These are phyloP conservation scores for Boletus subcaerulescens DNA, from an alignment of 768 basidiomycete genomes.

Conservation along the genomic window DNA sequence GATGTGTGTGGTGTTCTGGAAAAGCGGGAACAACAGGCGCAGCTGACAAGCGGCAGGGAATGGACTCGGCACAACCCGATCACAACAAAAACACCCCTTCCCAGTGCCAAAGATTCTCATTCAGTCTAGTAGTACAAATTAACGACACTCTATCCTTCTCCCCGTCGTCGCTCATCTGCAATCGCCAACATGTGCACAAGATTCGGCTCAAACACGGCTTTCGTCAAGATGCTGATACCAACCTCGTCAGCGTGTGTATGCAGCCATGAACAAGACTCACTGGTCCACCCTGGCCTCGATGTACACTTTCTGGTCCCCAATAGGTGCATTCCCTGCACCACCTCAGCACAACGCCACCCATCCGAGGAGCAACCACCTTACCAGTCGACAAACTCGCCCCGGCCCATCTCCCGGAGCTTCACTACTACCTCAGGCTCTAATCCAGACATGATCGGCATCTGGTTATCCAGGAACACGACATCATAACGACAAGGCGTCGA, in stretches of 20 bases:
- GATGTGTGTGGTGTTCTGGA: slow-evolving; percentile 21
- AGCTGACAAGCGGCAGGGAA: slow-evolving; percentile 32
- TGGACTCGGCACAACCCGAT: slow-evolving; percentile 33
- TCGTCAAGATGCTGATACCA: slow-evolving; percentile 63
- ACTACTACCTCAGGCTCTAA: slow-evolving; percentile 61
- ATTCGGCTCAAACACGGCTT: slow-evolving; percentile 68
- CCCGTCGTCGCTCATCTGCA: slow-evolving; percentile 40
- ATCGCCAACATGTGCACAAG: slow-evolving; percentile 40
- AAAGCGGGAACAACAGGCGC: slow-evolving; percentile 32
- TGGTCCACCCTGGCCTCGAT: slow-evolving; percentile 71
- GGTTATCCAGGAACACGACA: slow-evolving; percentile 63
- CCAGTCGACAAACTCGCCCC: slow-evolving; percentile 77
- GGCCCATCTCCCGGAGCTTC: slow-evolving; percentile 60
- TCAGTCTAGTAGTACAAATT: not conserved
- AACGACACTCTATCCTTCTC: not conserved
- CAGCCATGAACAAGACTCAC: slow-evolving; percentile 38
- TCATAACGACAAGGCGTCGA: slow-evolving; percentile 31
- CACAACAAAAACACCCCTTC: slow-evolving; percentile 22
- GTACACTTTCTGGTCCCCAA: slow-evolving; percentile 71
- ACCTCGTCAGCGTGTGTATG: not conserved
- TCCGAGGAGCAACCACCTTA: slow-evolving; percentile 21
- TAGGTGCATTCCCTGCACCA: slow-evolving; percentile 49
- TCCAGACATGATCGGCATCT: slow-evolving; percentile 83
- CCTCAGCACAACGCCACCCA: slow-evolving; percentile 4
- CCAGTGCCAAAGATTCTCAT: not conserved